Conservation (phyloP, 1,284 basidiomycete species). For the Neolentinus lepideus region DNA sequence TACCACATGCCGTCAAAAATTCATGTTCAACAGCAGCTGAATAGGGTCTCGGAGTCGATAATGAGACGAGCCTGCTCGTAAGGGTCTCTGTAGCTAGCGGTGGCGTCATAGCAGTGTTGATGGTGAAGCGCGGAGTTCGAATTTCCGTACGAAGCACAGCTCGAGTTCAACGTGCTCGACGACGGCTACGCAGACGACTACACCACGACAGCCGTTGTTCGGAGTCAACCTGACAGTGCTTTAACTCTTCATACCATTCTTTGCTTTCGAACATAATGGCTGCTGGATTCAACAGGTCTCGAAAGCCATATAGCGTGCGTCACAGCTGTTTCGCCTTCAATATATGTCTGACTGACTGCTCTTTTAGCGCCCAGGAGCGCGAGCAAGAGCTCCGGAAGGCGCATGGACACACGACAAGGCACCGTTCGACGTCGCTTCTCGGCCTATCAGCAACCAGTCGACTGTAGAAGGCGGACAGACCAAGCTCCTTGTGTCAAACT, state of each 20-base stretch:
- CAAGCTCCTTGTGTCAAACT: constrained; percentile 76
- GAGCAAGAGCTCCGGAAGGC: constrained; percentile 41
- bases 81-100: background rate
- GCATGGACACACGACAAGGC: constrained; percentile 73
- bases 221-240: constrained; percentile 1
- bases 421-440: constrained; percentile 27
- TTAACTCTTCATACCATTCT: background rate
- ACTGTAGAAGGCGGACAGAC: constrained; percentile 33
- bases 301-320: constrained; percentile 47
- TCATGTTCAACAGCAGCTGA: constrained; percentile 42
- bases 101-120: background rate
- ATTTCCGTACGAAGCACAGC: background rate
- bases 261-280: constrained; percentile 14
- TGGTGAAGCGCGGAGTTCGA: background rate
- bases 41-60: constrained; percentile 20
- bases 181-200: background rate
- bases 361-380: constrained; percentile 36
- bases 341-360: constrained; percentile 6
- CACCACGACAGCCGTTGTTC: background rate
- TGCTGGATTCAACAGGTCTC: constrained; percentile 16
- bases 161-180: background rate
- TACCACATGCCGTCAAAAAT: constrained; percentile 49
- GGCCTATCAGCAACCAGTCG: constrained; percentile 19
- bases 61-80: background rate
- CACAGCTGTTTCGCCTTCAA: constrained; percentile 5